A percentile compares a stretch with the other conserved stretches of the same genome.
These are phyloP conservation scores for Cystobasidium sp. DNA, from an alignment of 1,284 basidiomycete species.

Conservation along the genomic window DNA sequence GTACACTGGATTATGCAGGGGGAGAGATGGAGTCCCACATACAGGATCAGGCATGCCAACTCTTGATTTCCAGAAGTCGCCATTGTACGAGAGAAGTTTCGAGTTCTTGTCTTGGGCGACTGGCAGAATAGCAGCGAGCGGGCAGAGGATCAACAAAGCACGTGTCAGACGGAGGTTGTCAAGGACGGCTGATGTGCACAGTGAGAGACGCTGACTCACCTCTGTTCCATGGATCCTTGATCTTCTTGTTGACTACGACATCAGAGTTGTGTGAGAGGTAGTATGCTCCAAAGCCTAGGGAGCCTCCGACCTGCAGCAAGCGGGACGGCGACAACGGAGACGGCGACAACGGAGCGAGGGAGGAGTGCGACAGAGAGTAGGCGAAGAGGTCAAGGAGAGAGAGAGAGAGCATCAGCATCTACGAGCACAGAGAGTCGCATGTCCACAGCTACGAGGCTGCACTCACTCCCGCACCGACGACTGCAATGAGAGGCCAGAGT, in stretches of 20 bases:
- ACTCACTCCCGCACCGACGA: constrained; percentile 38
- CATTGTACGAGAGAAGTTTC: constrained; percentile 40
- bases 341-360: not conserved
- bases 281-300: constrained; percentile 22
- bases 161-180: not conserved
- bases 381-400: not conserved
- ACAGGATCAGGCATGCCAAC: constrained; percentile 41
- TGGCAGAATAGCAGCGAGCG: not conserved
- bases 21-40: not conserved
- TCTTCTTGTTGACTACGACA: constrained; percentile 44
- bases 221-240: constrained; percentile 39
- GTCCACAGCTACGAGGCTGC: not conserved
- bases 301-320: constrained; percentile 26
- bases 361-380: not conserved
- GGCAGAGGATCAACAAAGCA: not conserved
- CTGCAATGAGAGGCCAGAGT: constrained; percentile 40
- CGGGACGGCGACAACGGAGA: not conserved
- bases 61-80: constrained; percentile 39
- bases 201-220: not conserved
- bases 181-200: not conserved
- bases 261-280: constrained; percentile 36
- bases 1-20: not conserved
- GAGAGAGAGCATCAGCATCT: not conserved
- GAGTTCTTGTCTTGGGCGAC: constrained; percentile 31
- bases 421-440: too few species aligned